phyloP scores from a whole-genome alignment of 2,329 filamentous ascomycete species.

The Chaetothyriales sp. region DNA sequence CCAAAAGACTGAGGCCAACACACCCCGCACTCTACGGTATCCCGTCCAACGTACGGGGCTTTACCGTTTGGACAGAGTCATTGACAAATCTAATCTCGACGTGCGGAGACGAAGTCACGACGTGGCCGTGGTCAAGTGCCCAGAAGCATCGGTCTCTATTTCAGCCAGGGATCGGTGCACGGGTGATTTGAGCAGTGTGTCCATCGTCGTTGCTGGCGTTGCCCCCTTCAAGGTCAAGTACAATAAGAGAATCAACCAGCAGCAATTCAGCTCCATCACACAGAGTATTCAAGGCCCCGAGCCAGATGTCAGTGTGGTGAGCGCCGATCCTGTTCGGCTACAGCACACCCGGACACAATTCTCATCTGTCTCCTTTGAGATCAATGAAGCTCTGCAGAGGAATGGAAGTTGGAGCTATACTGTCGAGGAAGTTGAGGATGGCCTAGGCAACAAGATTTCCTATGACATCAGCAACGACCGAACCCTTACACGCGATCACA shows the following conservation, averaged over 20 bases:
- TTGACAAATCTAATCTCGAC: constrained; percentile 89
- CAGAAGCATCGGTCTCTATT: constrained; percentile 52
- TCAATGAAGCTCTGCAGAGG: constrained; percentile 77
- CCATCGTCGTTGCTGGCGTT: constrained; percentile 71
- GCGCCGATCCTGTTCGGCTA: constrained; percentile 40
- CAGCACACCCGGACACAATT: constrained; percentile 64
- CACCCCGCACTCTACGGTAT: constrained; percentile 56
- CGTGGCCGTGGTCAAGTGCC: constrained; percentile 75
- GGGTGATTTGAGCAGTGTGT: constrained; percentile 74
- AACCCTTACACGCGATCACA: constrained; percentile 42
- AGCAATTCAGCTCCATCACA: constrained; percentile 73
- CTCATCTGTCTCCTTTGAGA: constrained; percentile 60
- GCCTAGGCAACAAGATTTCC: constrained; percentile 69
- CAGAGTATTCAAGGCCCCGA: constrained; percentile 89
- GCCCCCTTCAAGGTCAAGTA: constrained; percentile 89
- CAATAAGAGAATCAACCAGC: constrained; percentile 71
- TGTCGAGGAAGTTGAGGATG: constrained; percentile 84
- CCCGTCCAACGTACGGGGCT: constrained; percentile 73
- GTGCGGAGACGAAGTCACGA: constrained; percentile 65
- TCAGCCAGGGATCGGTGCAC: constrained; percentile 61
- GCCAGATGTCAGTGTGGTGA: constrained; percentile 45
- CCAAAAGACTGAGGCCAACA: constrained; percentile 35
- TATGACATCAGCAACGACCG: constrained; percentile 36
- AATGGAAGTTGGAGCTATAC: constrained; percentile 79
- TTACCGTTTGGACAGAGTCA: constrained; percentile 70